A percentile compares a stretch with the other conserved stretches of the same genome.
phyloP scores from a whole-genome alignment of 2,329 filamentous ascomycete genomes.

The Metarhizium rileyi region DNA sequence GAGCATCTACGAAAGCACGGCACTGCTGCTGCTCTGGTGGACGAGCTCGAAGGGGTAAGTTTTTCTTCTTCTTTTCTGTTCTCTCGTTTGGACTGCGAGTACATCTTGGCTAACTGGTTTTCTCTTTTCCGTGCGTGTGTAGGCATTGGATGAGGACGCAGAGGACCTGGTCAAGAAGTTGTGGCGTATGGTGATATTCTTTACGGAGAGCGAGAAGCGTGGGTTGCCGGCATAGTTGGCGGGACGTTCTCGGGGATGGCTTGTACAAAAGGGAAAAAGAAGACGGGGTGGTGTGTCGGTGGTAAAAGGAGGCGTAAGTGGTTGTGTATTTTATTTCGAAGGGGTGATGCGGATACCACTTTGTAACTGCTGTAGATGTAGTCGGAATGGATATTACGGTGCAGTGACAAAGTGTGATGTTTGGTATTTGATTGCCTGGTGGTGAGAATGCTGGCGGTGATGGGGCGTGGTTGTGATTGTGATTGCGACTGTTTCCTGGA shows the following conservation, averaged over 20 bases:
- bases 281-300: too few species aligned
- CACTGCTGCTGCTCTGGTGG: conserved; percentile 69
- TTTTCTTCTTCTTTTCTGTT: conserved; percentile 1
- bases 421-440: too few species aligned
- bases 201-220: conserved; percentile 86
- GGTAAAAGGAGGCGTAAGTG: too few species aligned
- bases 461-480: too few species aligned
- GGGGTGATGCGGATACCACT: background rate
- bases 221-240: conserved; percentile 53
- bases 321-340: too few species aligned
- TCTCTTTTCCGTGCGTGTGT: too few species aligned
- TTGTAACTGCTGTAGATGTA: too few species aligned
- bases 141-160: conserved; percentile 90
- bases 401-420: too few species aligned
- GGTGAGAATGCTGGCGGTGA: too few species aligned
- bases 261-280: background rate
- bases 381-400: too few species aligned
- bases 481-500: too few species aligned
- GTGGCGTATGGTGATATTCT: conserved; percentile 98
- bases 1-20: conserved; percentile 71
- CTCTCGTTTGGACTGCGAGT: background rate
- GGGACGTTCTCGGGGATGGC: background rate
- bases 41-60: conserved; percentile 74
- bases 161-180: conserved; percentile 92
- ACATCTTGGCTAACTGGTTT: conserved; percentile 16